A percentile compares a stretch with the other conserved stretches of the same genome.
phyloP scores from a whole-genome alignment of 2,329 filamentous ascomycete genomes.

The Macrophomina phaseolina region DNA sequence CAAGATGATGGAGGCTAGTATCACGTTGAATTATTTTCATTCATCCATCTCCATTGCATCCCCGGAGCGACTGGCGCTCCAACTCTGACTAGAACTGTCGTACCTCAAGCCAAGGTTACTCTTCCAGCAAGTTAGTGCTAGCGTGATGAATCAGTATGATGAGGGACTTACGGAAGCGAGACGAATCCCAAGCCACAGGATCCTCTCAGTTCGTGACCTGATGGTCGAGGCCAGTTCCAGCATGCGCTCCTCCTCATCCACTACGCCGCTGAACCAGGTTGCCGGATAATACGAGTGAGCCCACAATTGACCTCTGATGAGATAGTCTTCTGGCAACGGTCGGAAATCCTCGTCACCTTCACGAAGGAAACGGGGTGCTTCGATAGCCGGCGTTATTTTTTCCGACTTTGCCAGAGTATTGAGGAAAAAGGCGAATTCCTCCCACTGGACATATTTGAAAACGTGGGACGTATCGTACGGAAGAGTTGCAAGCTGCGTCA shows the following conservation, averaged over 20 bases:
- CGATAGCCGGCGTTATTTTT: background rate
- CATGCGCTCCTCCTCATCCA: conserved; percentile 71
- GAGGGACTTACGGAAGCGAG: conserved; percentile 13
- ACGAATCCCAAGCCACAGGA: conserved; percentile 61
- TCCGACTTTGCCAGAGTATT: conserved; percentile 51
- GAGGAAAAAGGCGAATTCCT: conserved; percentile 56
- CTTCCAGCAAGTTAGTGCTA: background rate
- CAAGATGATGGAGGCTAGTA: background rate
- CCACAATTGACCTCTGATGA: conserved; percentile 68
- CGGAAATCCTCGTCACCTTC: conserved; percentile 52
- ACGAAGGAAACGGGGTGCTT: conserved; percentile 54
- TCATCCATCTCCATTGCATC: conserved; percentile 20
- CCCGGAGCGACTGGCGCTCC: conserved; percentile 2
- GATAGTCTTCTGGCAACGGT: conserved; percentile 73
- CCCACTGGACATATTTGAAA: conserved; percentile 58
- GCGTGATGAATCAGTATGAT: background rate
- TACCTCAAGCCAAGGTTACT: conserved; percentile 1
- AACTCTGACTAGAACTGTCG: conserved; percentile 8
- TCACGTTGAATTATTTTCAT: conserved; percentile 7
- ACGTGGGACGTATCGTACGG: conserved; percentile 39
- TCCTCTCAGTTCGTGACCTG: conserved; percentile 62
- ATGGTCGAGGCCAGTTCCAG: conserved; percentile 67
- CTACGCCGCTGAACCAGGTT: conserved; percentile 65
- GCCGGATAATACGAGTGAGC: conserved; percentile 63
- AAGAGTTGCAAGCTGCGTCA: conserved; percentile 52